Base-by-base conservation (phyloP, 352 stramenopile genomes). In the Peronospora belbahrii region DNA sequence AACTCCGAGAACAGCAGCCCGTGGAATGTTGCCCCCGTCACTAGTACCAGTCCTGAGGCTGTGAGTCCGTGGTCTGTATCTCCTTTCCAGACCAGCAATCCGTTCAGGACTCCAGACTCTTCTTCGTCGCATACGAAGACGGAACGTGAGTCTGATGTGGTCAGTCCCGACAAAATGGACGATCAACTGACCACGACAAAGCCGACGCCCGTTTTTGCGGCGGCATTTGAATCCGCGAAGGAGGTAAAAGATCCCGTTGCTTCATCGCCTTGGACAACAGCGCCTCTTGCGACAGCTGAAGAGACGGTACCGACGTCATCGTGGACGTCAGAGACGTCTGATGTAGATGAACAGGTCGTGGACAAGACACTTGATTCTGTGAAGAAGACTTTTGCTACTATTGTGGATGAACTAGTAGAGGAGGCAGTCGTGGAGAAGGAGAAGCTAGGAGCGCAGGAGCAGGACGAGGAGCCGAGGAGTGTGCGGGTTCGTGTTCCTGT, bases 21-120 rank as follows among this genome's bases (percentile, higher is more conserved):
- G 15, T 84, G 74, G 74, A 86, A 86, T 45, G 44, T 75, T 19
- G 48, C 68, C 2, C 69, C 69, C 17, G 47, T 46, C 40, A 34
- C 59, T 13, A 58, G 56, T 33, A 28, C 48, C 15, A 68, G 42
- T 38, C 17, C 59, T 20, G 35, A 62, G 34, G 22, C 56, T 13
- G 42, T 52, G 10, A 74, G 57, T 25, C 61, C 61, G 1, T 74
- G 65, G 65, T 54, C 61, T 17, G 65, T 74, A 15, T 66, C 57
- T 15, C 65, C 60, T 7, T 69, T 70, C 45, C 65, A 74, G 57
- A 70, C 42, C 1, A 69, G 30, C 30, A 66, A 74, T 49, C 65
- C 65, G 4, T 71, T 71, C 44, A 57, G 59, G 31, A 42, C 51
- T 0, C 19, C 59, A 11, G 45, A 50, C 11, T 23, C 37, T 22